These are phyloP conservation scores for Loxodes magnus DNA, from an alignment of 73 alveolate genomes.

Conservation along the genomic window DNA sequence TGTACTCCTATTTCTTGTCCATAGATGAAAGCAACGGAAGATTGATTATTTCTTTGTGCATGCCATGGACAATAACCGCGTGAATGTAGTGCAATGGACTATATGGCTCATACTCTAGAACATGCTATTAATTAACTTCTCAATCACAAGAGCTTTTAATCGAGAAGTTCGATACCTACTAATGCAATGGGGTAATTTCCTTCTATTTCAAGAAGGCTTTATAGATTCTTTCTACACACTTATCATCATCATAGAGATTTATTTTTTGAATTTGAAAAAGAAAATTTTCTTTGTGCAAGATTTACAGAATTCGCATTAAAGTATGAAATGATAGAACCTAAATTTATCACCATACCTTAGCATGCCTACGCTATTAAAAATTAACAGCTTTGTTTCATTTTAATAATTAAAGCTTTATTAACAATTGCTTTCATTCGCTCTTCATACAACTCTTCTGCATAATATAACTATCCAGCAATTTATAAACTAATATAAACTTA, in stretches of 20 bases:
- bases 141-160: conserved; percentile 68
- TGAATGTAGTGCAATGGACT: conserved; percentile 97
- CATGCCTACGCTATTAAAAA: too few relatives aligned
- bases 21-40: conserved; percentile 97
- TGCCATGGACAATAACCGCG: conserved; percentile 92
- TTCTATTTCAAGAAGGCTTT: conserved; percentile 87
- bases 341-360: conserved; percentile 77
- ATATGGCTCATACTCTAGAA: conserved; percentile 94
- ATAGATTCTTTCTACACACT: conserved; percentile 89
- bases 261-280: conserved; percentile 90
- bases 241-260: conserved; percentile 87
- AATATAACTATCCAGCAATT: too few relatives aligned
- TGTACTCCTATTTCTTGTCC: conserved; percentile 93
- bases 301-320: conserved; percentile 85
- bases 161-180: conserved; percentile 4
- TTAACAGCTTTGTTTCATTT: too few relatives aligned
- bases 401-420: too few relatives aligned
- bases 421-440: too few relatives aligned
- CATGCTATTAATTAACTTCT: conserved; percentile 81
- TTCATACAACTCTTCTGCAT: too few relatives aligned
- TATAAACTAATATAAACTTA: too few relatives aligned
- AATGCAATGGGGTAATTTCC: conserved; percentile 22
- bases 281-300: conserved; percentile 90
- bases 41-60: conserved; percentile 95
- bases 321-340: conserved; percentile 87